Evolutionary conservation across 192 early-diverging fungal genomes (phyloP).

Genomic region (Chytriomyces sp.): DNA sequence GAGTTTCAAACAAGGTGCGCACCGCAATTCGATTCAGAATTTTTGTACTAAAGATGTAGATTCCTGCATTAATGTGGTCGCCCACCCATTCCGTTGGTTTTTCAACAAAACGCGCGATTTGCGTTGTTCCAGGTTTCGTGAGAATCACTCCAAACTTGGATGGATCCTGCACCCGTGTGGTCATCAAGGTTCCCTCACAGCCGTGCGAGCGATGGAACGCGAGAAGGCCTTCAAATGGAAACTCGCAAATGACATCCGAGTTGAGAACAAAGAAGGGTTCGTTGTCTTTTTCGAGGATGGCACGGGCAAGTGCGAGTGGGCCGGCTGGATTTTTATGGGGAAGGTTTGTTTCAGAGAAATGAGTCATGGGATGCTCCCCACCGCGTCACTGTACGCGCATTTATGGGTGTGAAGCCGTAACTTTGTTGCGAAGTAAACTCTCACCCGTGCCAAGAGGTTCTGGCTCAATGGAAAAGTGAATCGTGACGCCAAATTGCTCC

Average conservation of each 20-base stretch:
- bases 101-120: slow-evolving; percentile 95
- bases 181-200: slow-evolving; percentile 92
- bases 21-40: slow-evolving; percentile 90
- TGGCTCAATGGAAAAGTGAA: slow-evolving; percentile 95
- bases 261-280: slow-evolving; percentile 98
- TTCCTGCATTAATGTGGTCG: slow-evolving; percentile 99
- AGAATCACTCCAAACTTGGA: slow-evolving; percentile 99
- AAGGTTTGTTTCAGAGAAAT: neutral
- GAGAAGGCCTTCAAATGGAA: slow-evolving; percentile 87
- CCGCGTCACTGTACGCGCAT: too few relatives aligned
- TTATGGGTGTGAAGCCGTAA: neutral
- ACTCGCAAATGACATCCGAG: slow-evolving; percentile 98
- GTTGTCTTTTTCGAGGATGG: slow-evolving; percentile 85
- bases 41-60: slow-evolving; percentile 95
- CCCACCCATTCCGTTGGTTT: slow-evolving; percentile 94
- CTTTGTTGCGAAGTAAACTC: slow-evolving; percentile 5
- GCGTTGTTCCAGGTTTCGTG: slow-evolving; percentile 69
- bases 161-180: slow-evolving; percentile 96
- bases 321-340: slow-evolving; percentile 65
- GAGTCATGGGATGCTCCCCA: neutral
- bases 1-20: neutral
- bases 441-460: slow-evolving; percentile 91
- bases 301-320: slow-evolving; percentile 91
- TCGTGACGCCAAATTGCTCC: slow-evolving; percentile 85
- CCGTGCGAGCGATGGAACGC: slow-evolving; percentile 93